Percentiles rank a stretch among this genome's conserved stretches.
phyloP scores from a whole-genome alignment of 2,329 filamentous ascomycete genomes.

The Kalaharituber pfeilii region DNA sequence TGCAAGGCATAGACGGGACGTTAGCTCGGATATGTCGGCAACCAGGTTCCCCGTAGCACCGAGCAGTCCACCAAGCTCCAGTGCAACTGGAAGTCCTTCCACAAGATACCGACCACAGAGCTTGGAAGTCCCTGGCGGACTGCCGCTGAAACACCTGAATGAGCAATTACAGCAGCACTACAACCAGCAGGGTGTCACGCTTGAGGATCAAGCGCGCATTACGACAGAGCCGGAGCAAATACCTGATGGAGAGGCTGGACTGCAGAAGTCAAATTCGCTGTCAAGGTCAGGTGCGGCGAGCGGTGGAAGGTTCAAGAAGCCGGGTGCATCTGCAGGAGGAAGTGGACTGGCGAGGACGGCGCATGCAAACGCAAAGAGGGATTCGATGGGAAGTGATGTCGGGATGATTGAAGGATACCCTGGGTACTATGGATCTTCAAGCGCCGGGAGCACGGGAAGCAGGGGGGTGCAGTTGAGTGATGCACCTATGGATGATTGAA shows the following conservation, averaged over 20 bases:
- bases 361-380: slow-evolving; percentile 9
- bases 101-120: slow-evolving; percentile 35
- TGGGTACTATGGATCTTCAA: slow-evolving; percentile 20
- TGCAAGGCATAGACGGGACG: slow-evolving; percentile 27
- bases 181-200: background rate
- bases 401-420: slow-evolving; percentile 27
- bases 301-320: slow-evolving; percentile 23
- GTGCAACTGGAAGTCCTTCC: slow-evolving; percentile 33
- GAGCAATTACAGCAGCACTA: slow-evolving; percentile 22
- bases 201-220: slow-evolving; percentile 15
- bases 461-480: slow-evolving; percentile 52
- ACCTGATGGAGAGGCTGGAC: slow-evolving; percentile 6
- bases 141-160: slow-evolving; percentile 29
- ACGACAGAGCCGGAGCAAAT: slow-evolving; percentile 11
- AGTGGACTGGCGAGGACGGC: slow-evolving; percentile 9
- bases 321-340: slow-evolving; percentile 21
- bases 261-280: slow-evolving; percentile 14
- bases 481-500: slow-evolving; percentile 59
- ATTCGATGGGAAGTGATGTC: slow-evolving; percentile 23
- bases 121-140: slow-evolving; percentile 34
- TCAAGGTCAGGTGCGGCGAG: slow-evolving; percentile 18
- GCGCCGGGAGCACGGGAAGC: slow-evolving; percentile 7
- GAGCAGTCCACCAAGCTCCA: slow-evolving; percentile 33
- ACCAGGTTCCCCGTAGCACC: slow-evolving; percentile 74
- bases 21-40: slow-evolving; percentile 41